Percentiles rank a stretch among this genome's conserved stretches.
phyloP scores from a whole-genome alignment of 129 eudicot species.

The Logfia minima region DNA sequence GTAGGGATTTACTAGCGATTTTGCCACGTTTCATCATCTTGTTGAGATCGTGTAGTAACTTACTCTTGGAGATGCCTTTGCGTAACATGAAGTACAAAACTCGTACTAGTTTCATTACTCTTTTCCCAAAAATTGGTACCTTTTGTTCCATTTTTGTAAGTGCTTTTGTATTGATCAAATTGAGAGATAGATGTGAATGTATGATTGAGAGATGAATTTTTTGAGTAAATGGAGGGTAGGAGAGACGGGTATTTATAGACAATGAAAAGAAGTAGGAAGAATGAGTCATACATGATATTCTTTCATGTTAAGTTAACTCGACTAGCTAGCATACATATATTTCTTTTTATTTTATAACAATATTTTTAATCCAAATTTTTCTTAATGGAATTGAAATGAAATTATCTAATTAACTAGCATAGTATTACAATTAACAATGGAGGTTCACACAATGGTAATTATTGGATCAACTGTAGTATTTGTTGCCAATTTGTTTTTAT shows the following conservation, averaged over 20 bases:
- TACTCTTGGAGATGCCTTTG: conserved; percentile 56
- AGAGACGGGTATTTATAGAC: conserved; percentile 35
- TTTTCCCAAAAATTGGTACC: conserved; percentile 45
- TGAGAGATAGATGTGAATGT: background rate
- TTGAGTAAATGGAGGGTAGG: conserved; percentile 4
- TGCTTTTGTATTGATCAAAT: background rate
- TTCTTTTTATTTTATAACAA: no score
- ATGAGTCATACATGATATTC: conserved; percentile 11
- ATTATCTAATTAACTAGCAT: no score
- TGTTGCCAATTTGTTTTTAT: no score
- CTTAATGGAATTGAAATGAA: no score
- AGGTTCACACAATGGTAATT: no score
- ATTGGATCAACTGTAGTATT: no score
- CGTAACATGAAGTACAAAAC: conserved; percentile 48
- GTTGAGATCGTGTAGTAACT: conserved; percentile 45
- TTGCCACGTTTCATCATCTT: conserved; percentile 54
- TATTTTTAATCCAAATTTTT: no score
- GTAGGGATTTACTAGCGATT: conserved; percentile 48
- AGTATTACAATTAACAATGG: no score
- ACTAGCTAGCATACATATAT: background rate
- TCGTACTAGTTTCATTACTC: conserved; percentile 46
- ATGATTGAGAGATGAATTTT: conserved; percentile 6
- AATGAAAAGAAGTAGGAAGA: background rate
- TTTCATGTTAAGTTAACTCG: conserved; percentile 17
- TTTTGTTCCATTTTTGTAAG: conserved; percentile 55